A percentile compares a stretch with the other conserved stretches of the same genome.
Evolutionary conservation across 2,329 filamentous ascomycete genomes (phyloP).

Genomic region (Aspergillus udagawae): DNA sequence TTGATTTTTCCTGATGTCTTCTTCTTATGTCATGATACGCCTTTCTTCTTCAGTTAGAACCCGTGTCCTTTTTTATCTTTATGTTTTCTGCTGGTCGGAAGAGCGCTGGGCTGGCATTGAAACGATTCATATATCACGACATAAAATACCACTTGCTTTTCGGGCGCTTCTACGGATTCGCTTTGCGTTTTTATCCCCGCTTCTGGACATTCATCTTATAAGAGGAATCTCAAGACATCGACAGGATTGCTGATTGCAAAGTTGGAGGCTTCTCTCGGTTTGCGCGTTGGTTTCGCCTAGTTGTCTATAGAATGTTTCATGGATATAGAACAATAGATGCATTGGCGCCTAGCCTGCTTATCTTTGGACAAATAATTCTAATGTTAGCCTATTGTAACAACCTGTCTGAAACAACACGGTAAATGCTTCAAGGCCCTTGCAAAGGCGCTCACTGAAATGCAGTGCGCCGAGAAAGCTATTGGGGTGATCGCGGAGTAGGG

Average conservation of each 20-base stretch:
- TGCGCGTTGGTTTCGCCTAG: neutral
- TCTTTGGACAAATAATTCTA: neutral
- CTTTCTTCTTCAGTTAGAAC: slow-evolving; percentile 15
- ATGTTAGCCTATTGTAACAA: no score
- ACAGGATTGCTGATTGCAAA: slow-evolving; percentile 2
- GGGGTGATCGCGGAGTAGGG: neutral
- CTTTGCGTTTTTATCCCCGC: neutral
- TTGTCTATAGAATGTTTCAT: neutral
- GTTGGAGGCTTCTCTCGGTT: neutral
- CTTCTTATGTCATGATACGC: slow-evolving; percentile 20
- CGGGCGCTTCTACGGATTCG: neutral
- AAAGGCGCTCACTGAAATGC: neutral
- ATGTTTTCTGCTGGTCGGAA: slow-evolving; percentile 28
- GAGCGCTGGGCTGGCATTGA: slow-evolving; percentile 31
- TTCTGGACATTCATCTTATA: neutral
- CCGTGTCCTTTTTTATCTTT: slow-evolving; percentile 12
- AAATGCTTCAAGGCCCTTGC: no score
- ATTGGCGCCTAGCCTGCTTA: neutral
- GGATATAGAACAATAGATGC: neutral
- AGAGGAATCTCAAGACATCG: neutral
- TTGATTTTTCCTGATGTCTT: slow-evolving; percentile 13
- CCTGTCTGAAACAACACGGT: no score
- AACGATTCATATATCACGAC: neutral
- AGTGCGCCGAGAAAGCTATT: neutral
- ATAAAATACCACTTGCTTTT: neutral